Conservation (phyloP, 2,329 filamentous ascomycete species). For the Pseudogymnoascus sp. region DNA sequence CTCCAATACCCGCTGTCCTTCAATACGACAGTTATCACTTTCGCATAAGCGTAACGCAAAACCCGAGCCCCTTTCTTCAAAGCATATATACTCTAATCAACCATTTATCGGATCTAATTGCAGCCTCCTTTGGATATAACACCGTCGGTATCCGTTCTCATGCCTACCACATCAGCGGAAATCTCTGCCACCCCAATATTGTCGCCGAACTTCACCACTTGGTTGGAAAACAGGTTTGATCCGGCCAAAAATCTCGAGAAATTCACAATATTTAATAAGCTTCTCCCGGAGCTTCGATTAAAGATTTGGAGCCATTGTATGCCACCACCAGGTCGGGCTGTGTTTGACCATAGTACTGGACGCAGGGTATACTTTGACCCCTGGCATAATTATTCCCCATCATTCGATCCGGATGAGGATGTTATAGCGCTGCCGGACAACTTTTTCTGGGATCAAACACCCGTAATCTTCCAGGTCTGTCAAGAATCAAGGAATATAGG, state of each 20-base stretch:
- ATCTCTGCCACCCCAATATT: neutral
- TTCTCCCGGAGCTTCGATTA: neutral
- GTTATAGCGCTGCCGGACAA: neutral
- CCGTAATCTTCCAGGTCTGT: neutral
- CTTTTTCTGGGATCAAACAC: neutral
- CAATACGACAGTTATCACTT: neutral
- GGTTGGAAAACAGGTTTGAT: neutral
- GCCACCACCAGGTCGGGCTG: neutral
- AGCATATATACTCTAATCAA: neutral
- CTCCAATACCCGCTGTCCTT: neutral
- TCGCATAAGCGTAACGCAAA: neutral
- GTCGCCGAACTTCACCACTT: neutral
- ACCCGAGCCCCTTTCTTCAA: neutral
- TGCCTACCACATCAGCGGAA: neutral
- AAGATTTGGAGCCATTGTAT: neutral
- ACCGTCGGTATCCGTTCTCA: neutral
- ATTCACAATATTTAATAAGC: constrained; percentile 1
- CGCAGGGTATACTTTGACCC: neutral
- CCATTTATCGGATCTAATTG: neutral
- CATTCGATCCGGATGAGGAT: neutral
- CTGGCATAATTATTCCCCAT: neutral
- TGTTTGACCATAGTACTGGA: neutral
- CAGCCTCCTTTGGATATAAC: neutral
- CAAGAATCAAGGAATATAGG: neutral
- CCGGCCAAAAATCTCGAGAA: neutral